Conservation (phyloP, 2,329 filamentous ascomycete genomes). For the Xylariaceae sp. region DNA sequence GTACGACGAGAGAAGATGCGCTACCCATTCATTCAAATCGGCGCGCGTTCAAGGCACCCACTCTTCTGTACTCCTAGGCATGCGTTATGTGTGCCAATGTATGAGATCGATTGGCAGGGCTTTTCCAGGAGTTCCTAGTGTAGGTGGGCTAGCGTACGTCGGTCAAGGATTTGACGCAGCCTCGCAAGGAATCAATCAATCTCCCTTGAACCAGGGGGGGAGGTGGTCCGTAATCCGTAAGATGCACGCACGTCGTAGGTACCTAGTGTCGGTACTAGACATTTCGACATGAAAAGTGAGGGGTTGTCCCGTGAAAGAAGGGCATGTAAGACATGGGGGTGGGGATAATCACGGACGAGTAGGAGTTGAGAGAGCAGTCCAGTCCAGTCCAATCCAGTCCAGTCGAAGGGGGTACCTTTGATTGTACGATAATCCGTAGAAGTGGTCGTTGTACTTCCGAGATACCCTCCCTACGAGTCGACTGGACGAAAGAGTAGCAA, state of each 20-base stretch:
- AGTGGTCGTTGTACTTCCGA: slow-evolving; percentile 8
- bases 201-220: not conserved
- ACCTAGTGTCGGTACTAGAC: not conserved
- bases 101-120: not conserved
- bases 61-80: too few species aligned
- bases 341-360: slow-evolving; percentile 11
- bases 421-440: not conserved
- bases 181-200: not conserved
- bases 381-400: not conserved
- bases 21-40: not conserved
- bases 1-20: not conserved
- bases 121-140: not conserved
- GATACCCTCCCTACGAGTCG: not conserved
- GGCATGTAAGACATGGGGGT: slow-evolving; percentile 16
- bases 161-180: slow-evolving; percentile 3
- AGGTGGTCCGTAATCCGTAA: not conserved
- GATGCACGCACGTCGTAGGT: not conserved
- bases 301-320: slow-evolving; percentile 13
- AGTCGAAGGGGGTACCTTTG: not conserved
- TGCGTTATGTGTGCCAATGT: not conserved
- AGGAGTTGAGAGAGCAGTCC: not conserved
- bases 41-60: not conserved
- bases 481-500: not conserved
- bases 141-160: not conserved
- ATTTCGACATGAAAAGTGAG: slow-evolving; percentile 12